A percentile compares a stretch with the other conserved stretches of the same genome.
phyloP scores from a whole-genome alignment of 768 basidiomycete species.

The Lactarius pseudohatsudake region DNA sequence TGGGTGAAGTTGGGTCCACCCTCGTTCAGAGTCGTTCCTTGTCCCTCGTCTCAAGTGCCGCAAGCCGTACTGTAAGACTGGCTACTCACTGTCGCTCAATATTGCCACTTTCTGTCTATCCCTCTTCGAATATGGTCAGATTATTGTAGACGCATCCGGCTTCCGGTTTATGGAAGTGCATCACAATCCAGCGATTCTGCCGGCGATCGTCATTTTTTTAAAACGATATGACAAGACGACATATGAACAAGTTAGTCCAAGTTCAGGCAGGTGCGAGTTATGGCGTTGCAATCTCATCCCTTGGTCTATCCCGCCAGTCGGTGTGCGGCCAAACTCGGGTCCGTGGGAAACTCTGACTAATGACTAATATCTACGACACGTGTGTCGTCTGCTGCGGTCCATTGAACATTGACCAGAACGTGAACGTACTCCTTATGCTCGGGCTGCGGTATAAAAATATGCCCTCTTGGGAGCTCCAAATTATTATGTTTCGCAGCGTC shows the following conservation, averaged over 20 bases:
- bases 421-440: background rate
- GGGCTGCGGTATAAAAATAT: background rate
- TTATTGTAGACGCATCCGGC: background rate
- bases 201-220: background rate
- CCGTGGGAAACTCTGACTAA: background rate
- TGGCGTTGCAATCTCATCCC: background rate
- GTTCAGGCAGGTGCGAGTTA: background rate
- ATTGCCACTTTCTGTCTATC: background rate
- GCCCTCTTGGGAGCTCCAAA: background rate
- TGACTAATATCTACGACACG: too few species aligned
- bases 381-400: background rate
- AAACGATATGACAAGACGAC: background rate
- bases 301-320: too few species aligned
- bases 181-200: background rate
- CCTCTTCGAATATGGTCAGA: slow-evolving; percentile 3
- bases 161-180: background rate
- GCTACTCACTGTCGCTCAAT: too few species aligned
- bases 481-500: background rate
- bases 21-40: too few species aligned
- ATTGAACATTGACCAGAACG: background rate
- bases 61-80: too few species aligned
- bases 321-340: background rate
- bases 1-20: too few species aligned
- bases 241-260: background rate
- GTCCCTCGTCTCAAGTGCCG: too few species aligned